A percentile compares a stretch with the other conserved stretches of the same genome.
Conservation (phyloP, 169 alveolate genomes). For the Plasmodium vinckei region DNA sequence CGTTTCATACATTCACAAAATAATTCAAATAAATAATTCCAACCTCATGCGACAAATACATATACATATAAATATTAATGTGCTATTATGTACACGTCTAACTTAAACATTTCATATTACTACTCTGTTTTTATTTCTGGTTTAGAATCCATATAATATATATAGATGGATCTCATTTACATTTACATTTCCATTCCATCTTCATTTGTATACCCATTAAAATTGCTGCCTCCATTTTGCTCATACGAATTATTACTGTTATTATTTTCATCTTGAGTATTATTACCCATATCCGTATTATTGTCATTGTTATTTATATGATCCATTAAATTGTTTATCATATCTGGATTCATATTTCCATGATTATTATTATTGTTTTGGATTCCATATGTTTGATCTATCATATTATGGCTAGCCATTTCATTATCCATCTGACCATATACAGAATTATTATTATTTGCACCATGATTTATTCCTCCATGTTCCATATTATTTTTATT, state of each 20-base stretch:
- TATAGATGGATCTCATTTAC: conserved; percentile 49
- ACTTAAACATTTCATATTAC: background rate
- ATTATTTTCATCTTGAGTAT: background rate
- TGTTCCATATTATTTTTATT: no score
- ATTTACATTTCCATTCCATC: conserved; percentile 7
- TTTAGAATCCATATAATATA: conserved; percentile 49
- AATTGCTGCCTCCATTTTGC: conserved; percentile 19
- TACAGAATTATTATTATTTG: no score
- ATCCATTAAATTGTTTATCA: no score
- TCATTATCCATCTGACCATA: no score
- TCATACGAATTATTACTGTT: conserved; percentile 23
- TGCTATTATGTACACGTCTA: no score
- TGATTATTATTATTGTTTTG: background rate
- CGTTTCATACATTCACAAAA: no score
- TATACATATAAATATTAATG: no score
- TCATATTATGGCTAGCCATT: background rate
- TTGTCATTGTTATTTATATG: background rate
- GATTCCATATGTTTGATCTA: no score
- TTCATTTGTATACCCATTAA: conserved; percentile 26
- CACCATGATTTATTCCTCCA: no score
- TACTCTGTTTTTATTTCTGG: conserved; percentile 61
- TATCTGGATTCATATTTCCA: no score
- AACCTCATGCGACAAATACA: no score
- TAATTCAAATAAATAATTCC: no score
- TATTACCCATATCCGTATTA: background rate